Conservation (phyloP, 352 stramenopile species). For the Globisporangium middletonii region DNA sequence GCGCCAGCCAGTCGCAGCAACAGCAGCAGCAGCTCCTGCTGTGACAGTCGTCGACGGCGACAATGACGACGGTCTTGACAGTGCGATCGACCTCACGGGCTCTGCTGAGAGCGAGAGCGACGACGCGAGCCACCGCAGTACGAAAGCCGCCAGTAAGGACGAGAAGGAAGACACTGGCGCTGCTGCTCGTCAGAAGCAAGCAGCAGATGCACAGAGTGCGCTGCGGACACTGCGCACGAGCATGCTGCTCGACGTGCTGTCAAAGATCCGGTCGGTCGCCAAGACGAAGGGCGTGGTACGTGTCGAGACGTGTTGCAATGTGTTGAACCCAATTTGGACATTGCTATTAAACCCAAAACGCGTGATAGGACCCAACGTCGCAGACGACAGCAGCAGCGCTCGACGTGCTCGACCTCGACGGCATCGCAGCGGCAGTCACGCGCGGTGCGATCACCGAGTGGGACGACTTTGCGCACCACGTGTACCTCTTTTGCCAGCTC, state of each 20-base stretch:
- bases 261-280: conserved; percentile 75
- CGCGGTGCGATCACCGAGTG: conserved; percentile 45
- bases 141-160: not conserved
- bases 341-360: conserved; percentile 5
- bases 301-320: not conserved
- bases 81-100: not conserved
- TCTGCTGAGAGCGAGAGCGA: not conserved
- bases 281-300: conserved; percentile 59
- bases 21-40: not conserved
- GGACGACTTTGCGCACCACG: conserved; percentile 60
- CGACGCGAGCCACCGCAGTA: not conserved
- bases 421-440: conserved; percentile 36
- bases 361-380: not conserved
- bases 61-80: not conserved
- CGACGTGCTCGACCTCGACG: conserved; percentile 41
- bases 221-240: conserved; percentile 47
- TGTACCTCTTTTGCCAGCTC: conserved; percentile 70
- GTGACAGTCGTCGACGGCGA: not conserved
- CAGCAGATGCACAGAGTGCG: conserved; percentile 21
- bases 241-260: conserved; percentile 76
- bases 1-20: too few species aligned
- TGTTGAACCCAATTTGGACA: not conserved
- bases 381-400: not conserved
- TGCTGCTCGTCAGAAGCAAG: not conserved
- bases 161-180: conserved; percentile 13